Evolutionary conservation across 2,329 filamentous ascomycete species (phyloP), one percentile per base, ranked within the genome.

Genomic region (Colletotrichum trifolii): DNA sequence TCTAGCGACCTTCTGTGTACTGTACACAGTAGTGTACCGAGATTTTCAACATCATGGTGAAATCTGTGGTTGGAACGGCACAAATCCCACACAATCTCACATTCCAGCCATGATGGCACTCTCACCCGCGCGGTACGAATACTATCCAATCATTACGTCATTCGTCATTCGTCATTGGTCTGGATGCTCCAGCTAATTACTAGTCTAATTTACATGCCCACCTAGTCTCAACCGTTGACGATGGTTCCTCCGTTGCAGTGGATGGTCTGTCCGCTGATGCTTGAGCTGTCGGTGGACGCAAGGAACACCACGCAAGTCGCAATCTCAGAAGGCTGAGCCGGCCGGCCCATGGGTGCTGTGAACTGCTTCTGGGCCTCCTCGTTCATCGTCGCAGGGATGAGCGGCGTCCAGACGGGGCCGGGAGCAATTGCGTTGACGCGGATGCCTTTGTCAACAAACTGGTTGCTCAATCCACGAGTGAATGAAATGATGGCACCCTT

Each of bases 271-370:
- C 93, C 92, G 57, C 86, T 90, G 49, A 96, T 88, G 67, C 87
- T 89, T 52, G 87, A 89, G 73, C 90, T 92, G 74, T 96, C 92
- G 64, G 84, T 81, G 55, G 88, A 90, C 0, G 92, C 92, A 69
- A 96, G 79, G 77, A 96, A 96, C 4, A 96, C 91, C 62, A 94
- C 91, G 71, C 90, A 93, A 0, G 91, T 90, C 0, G 91, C 92
- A 67, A 96, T 90, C 82, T 96, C 93, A 60, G 87, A 91, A 2
- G 92, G 93, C 77, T 96, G 92, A 2, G 87, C 89, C 0, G 91
- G 91, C 17, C 93, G 82, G 4, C 92, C 92, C 81, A 96, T 93
- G 0, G 92, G 92, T 25, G 85, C 85, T 2, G 83, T 86, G 75
- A 95, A 95, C 66, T 91, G 80, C 76, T 93, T 87, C 77, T 93